Percentiles rank a stretch among this genome's conserved stretches.
Conservation (phyloP, 1,284 basidiomycete species). For the Albatrellus sp. region DNA sequence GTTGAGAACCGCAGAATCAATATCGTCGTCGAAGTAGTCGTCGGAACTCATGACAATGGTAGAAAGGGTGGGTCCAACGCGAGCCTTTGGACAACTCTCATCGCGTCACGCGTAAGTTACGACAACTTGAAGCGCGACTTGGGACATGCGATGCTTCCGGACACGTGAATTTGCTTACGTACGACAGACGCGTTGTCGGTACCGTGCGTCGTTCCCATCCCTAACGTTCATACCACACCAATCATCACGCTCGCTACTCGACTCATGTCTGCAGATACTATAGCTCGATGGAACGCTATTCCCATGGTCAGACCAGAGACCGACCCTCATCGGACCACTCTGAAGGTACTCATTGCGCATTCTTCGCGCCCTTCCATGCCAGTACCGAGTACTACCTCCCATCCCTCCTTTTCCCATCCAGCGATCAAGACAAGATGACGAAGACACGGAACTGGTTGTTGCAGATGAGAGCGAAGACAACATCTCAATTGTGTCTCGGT, state of each 20-base stretch:
- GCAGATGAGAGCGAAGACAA: conserved; percentile 41
- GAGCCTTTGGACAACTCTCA: not conserved
- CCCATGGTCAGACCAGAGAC: conserved; percentile 30
- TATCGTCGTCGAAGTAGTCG: conserved; percentile 47
- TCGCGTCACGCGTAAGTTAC: conserved; percentile 1
- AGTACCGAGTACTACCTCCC: conserved; percentile 23
- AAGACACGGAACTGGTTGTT: conserved; percentile 19
- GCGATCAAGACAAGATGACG: conserved; percentile 37
- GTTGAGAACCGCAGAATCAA: conserved; percentile 35
- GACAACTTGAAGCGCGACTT: conserved; percentile 3
- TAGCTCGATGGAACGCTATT: conserved; percentile 64
- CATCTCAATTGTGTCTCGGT: conserved; percentile 57
- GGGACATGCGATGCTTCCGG: conserved; percentile 1
- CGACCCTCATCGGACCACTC: conserved; percentile 13
- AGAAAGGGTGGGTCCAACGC: not conserved
- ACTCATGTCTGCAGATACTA: conserved; percentile 46
- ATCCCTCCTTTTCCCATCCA: conserved; percentile 28
- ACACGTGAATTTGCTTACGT: not conserved
- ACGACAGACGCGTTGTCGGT: too few species aligned
- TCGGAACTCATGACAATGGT: conserved; percentile 41
- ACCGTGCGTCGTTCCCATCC: too few species aligned
- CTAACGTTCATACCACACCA: not conserved
- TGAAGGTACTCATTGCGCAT: conserved; percentile 61
- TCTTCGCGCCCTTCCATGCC: conserved; percentile 23
- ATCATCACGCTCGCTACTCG: not conserved